A percentile compares a stretch with the other conserved stretches of the same genome.
Evolutionary conservation across 2,329 filamentous ascomycete species (phyloP).

Genomic region (Trichothecium sympodiale): DNA sequence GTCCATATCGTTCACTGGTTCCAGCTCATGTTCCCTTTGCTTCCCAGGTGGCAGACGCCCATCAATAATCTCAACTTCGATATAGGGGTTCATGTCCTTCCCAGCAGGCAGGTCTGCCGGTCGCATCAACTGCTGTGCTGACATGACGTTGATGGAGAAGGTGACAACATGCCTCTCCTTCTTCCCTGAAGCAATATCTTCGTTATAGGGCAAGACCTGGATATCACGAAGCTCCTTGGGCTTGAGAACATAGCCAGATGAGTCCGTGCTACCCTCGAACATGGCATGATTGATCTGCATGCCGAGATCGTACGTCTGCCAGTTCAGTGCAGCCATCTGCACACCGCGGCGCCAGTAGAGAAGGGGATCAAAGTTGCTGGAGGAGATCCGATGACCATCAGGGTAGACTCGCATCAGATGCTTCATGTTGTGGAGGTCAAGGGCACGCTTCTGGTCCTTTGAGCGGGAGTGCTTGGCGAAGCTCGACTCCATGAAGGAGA

Average conservation of each 20-base stretch:
- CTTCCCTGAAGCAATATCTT: constrained; percentile 45
- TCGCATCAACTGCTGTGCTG: constrained; percentile 87
- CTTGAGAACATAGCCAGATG: constrained; percentile 88
- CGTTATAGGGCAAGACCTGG: constrained; percentile 42
- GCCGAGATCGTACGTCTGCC: constrained; percentile 93
- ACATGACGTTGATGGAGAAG: constrained; percentile 82
- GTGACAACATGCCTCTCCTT: constrained; percentile 71
- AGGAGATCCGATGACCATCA: constrained; percentile 67
- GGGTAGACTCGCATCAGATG: constrained; percentile 94
- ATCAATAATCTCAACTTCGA: constrained; percentile 81
- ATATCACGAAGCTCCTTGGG: constrained; percentile 73
- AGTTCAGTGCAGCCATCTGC: constrained; percentile 96
- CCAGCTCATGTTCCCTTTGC: constrained; percentile 56
- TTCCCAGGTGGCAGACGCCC: constrained; percentile 4
- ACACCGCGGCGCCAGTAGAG: constrained; percentile 91
- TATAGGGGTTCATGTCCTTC: constrained; percentile 76
- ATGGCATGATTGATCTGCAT: constrained; percentile 97
- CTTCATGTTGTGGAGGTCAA: constrained; percentile 84
- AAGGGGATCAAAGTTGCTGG: constrained; percentile 89
- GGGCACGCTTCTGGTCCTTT: constrained; percentile 61
- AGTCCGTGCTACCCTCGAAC: constrained; percentile 83
- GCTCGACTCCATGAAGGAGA: constrained; percentile 84
- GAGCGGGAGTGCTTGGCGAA: constrained; percentile 74
- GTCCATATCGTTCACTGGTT: constrained; percentile 48
- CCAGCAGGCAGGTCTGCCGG: constrained; percentile 61